These are phyloP conservation scores for Syzygium oleosum DNA, from an alignment of 345 rosid species.

Conservation along the genomic window DNA sequence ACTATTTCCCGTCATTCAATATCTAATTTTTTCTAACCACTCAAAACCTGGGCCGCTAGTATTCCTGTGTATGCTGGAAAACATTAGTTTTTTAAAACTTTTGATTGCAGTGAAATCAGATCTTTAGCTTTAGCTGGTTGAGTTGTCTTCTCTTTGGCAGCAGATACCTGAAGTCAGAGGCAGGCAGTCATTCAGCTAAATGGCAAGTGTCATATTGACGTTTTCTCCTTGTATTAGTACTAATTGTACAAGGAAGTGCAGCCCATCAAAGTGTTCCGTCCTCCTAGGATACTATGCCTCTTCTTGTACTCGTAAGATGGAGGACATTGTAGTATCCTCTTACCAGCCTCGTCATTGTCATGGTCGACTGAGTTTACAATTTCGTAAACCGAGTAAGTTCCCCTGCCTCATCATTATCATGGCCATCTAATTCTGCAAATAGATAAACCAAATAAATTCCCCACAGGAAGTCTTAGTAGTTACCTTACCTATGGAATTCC, in stretches of 20 bases:
- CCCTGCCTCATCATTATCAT: not conserved
- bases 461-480: not conserved
- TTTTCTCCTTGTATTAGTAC: not conserved
- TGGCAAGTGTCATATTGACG: not conserved
- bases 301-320: not conserved
- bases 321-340: not conserved
- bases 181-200: not conserved
- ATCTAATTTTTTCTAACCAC: not conserved
- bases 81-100: not conserved
- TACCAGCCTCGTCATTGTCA: not conserved
- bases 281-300: not conserved
- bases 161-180: not conserved
- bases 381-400: not conserved
- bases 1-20: not conserved
- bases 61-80: not conserved
- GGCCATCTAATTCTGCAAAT: not conserved
- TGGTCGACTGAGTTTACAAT: not conserved
- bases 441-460: not conserved
- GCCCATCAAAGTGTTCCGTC: not conserved
- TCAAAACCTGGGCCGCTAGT: not conserved
- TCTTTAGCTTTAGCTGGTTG: not conserved
- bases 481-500: not conserved
- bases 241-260: not conserved
- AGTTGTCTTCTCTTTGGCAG: not conserved
- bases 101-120: not conserved